A percentile compares a stretch with the other conserved stretches of the same genome.
Conservation (phyloP, 2,329 filamentous ascomycete genomes). For the Scedosporium apiospermum region DNA sequence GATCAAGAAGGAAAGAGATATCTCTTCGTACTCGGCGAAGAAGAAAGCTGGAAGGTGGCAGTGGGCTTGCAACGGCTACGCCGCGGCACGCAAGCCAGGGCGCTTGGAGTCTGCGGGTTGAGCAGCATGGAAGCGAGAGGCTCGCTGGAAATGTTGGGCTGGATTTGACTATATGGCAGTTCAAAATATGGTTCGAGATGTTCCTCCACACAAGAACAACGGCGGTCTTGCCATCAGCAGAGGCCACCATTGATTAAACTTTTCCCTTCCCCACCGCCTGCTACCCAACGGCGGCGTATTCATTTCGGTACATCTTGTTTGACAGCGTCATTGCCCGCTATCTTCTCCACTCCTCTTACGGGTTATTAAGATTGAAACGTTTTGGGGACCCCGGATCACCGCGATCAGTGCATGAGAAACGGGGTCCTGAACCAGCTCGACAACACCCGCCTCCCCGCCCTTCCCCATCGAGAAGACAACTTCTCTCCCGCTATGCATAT, state of each 20-base stretch:
- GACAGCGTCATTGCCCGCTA: not conserved
- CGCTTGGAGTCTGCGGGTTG: slow-evolving; percentile 50
- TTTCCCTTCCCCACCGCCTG: not conserved
- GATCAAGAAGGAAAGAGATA: slow-evolving; percentile 60
- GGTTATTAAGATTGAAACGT: not conserved
- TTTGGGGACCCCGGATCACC: not conserved
- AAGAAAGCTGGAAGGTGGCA: slow-evolving; percentile 60
- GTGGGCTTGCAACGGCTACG: slow-evolving; percentile 51
- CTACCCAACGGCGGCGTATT: not conserved
- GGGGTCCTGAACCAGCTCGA: not conserved
- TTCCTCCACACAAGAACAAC: not conserved
- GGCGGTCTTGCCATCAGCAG: not conserved
- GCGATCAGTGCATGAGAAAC: not conserved
- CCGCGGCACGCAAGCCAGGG: slow-evolving; percentile 49
- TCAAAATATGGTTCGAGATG: not conserved
- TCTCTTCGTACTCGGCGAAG: slow-evolving; percentile 53
- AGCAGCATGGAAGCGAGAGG: slow-evolving; percentile 41
- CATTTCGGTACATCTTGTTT: not conserved
- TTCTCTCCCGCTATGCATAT: not conserved
- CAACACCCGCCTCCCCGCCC: not conserved
- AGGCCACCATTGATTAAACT: not conserved
- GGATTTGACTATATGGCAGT: slow-evolving; percentile 19
- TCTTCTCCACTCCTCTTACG: not conserved
- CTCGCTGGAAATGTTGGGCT: slow-evolving; percentile 50
- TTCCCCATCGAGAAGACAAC: not conserved